Conservation (phyloP, 2,329 filamentous ascomycete species). For the Phialemoniopsis sp. region DNA sequence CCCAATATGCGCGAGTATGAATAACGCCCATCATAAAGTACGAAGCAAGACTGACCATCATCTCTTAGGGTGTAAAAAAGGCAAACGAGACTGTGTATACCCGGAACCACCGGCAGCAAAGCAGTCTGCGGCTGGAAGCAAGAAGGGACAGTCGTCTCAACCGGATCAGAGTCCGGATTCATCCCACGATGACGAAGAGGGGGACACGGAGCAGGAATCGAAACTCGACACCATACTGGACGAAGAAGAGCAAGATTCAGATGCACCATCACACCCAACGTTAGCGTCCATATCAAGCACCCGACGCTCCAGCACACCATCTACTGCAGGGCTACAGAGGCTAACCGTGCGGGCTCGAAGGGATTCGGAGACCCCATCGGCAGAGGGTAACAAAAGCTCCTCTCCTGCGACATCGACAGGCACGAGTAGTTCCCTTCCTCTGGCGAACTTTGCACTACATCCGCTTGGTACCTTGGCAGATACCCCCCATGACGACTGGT, state of each 20-base stretch:
- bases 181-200: conserved; percentile 49
- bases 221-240: conserved; percentile 52
- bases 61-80: conserved; percentile 76
- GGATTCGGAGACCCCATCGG: conserved; percentile 49
- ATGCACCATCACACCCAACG: conserved; percentile 1
- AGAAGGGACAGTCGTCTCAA: conserved; percentile 26
- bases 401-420: conserved; percentile 49
- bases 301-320: no score
- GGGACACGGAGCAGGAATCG: conserved; percentile 35
- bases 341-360: conserved; percentile 5
- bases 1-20: conserved; percentile 76
- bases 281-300: no score
- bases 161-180: conserved; percentile 45
- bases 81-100: conserved; percentile 85
- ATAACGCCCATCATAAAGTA: conserved; percentile 4
- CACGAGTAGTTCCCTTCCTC: conserved; percentile 12
- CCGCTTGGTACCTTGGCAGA: no score
- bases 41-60: conserved; percentile 1
- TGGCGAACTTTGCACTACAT: no score
- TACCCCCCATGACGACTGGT: conserved; percentile 38
- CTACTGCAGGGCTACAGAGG: no score
- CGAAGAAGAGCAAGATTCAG: conserved; percentile 30
- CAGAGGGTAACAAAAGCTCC: conserved; percentile 44
- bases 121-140: conserved; percentile 23
- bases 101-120: conserved; percentile 61